Evolutionary conservation across 805 yeast species (phyloP), one percentile per base, ranked within the genome.

Genomic region (Jamesozyma gamospora): DNA sequence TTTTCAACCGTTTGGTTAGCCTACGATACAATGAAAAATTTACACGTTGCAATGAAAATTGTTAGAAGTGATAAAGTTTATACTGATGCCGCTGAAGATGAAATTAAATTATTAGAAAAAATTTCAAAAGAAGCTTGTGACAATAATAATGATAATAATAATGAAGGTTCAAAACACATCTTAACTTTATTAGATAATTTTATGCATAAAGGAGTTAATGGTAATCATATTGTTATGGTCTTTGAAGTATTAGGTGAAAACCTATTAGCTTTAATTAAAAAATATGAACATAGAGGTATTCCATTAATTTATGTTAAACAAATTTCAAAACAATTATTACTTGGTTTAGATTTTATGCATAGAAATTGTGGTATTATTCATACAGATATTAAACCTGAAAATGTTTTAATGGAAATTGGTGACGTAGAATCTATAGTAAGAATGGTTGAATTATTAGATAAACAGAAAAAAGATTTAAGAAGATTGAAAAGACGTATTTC

Each of bases 221-320:
- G 99, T 1, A 70, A 74, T 2, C 99, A 92, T 62, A 80, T 87
- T 10, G 90, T 92, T 42, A 92, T 92, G 97, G 96, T 90, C 1
- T 92, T 92, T 60, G 98, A 92, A 63, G 95, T 92, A 0, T 67
- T 92, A 45, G 99, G 99, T 16, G 99, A 92, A 60, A 90, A 87
- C 56, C 61, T 92, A 49, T 66, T 92, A 38, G 88, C 95, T 16
- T 67, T 92, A 49, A 86, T 90, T 42, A 74, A 84, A 47, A 70
- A 88, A 41, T 88, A 73, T 54, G 70, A 74, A 55, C 86, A 82
- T 61, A 70, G 82, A 47, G 90, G 94, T 17, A 72, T 85, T n/a
- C 94, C 95, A 2, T 56, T 75, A 26, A 70, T 71, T 17, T 74
- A 82, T 51, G 92, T 84, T 28, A 82, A 84, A 60, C 90, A 82